A percentile compares a stretch with the other conserved stretches of the same genome.
These are phyloP conservation scores for Phaeosphaeriaceae sp. DNA, from an alignment of 2,329 filamentous ascomycete species.

Conservation along the genomic window DNA sequence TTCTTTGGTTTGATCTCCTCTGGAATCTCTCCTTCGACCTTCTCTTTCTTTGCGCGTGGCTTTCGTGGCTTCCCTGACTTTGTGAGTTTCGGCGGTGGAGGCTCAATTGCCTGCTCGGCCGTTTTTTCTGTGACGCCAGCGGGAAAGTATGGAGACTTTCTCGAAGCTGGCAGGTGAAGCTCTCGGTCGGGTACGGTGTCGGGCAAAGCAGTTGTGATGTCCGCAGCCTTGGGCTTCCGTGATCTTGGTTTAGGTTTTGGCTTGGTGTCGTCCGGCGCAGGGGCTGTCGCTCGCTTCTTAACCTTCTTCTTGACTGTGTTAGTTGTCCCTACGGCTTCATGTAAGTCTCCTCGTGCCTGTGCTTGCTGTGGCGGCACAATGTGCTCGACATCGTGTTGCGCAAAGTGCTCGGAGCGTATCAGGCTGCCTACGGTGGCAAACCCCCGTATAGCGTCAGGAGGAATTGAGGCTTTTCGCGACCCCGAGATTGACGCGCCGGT, in stretches of 20 bases:
- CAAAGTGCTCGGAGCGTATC: slow-evolving; percentile 38
- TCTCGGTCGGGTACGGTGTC: slow-evolving; percentile 22
- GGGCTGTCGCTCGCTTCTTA: slow-evolving; percentile 22
- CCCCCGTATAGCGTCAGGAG: slow-evolving; percentile 33
- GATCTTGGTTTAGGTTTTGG: slow-evolving; percentile 32
- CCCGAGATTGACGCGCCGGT: slow-evolving; percentile 36
- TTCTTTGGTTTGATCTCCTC: slow-evolving; percentile 32
- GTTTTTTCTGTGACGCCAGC: slow-evolving; percentile 7
- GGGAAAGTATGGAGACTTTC: slow-evolving; percentile 30
- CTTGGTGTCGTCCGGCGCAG: slow-evolving; percentile 18
- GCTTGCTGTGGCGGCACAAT: slow-evolving; percentile 6
- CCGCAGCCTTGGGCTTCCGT: slow-evolving; percentile 31
- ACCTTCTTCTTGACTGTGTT: slow-evolving; percentile 19
- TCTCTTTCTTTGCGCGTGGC: slow-evolving; percentile 39
- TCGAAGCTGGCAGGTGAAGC: slow-evolving; percentile 20
- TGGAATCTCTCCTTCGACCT: slow-evolving; percentile 11
- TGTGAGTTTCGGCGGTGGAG: slow-evolving; percentile 18
- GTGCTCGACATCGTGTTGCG: slow-evolving; percentile 22
- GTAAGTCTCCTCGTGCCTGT: slow-evolving; percentile 9
- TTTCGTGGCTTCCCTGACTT: slow-evolving; percentile 39
- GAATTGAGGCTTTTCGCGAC: slow-evolving; percentile 33
- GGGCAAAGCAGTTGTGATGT: slow-evolving; percentile 16
- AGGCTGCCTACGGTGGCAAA: slow-evolving; percentile 46
- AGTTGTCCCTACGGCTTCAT: background rate
- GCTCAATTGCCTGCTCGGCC: slow-evolving; percentile 8